Evolutionary conservation across 2,329 filamentous ascomycete species (phyloP).

Genomic region (Beauveria medogensis): DNA sequence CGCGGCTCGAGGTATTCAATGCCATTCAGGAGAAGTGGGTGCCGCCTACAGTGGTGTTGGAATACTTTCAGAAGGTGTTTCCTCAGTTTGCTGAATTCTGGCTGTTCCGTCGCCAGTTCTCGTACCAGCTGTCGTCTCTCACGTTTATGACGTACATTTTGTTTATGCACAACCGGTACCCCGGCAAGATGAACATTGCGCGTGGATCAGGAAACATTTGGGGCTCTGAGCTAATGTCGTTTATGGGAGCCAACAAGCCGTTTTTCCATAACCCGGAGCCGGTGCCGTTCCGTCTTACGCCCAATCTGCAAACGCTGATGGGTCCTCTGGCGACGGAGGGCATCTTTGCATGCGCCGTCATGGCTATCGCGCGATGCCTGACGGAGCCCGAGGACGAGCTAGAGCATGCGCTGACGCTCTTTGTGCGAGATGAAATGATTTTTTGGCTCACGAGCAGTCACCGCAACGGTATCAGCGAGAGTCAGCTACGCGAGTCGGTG

Average conservation of each 20-base stretch:
- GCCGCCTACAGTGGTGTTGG: conserved; percentile 68
- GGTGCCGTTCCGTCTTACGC: conserved; percentile 93
- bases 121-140: conserved; percentile 87
- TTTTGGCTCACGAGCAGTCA: conserved; percentile 87
- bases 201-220: conserved; percentile 86
- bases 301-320: conserved; percentile 93
- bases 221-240: conserved; percentile 89
- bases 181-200: conserved; percentile 89
- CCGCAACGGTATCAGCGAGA: conserved; percentile 47
- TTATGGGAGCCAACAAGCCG: conserved; percentile 75
- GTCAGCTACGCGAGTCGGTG: conserved; percentile 68
- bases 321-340: conserved; percentile 92
- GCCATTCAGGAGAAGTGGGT: conserved; percentile 94
- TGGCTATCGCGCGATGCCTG: conserved; percentile 91
- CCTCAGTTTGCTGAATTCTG: conserved; percentile 91
- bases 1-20: conserved; percentile 84
- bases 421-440: conserved; percentile 95
- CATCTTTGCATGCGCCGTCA: conserved; percentile 88
- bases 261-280: conserved; percentile 93
- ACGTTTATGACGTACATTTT: conserved; percentile 99
- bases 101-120: conserved; percentile 95
- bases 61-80: conserved; percentile 85
- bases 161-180: conserved; percentile 93
- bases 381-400: conserved; percentile 84
- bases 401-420: conserved; percentile 89